A percentile compares a stretch with the other conserved stretches of the same genome.
Conservation (phyloP, 805 yeast genomes). For the Ogataea nitratoaversa region DNA sequence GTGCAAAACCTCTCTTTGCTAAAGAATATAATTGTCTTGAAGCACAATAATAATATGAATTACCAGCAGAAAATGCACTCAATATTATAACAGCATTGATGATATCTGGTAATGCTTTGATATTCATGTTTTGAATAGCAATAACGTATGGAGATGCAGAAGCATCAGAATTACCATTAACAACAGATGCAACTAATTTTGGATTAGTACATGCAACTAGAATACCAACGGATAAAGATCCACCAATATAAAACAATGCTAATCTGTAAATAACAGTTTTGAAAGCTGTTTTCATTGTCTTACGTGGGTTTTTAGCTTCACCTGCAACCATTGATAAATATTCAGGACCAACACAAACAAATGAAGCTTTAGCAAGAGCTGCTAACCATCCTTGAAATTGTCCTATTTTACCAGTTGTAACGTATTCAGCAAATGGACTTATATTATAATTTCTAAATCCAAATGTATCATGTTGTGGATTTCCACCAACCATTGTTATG, state of each 20-base stretch:
- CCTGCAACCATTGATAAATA: slow-evolving; percentile 40
- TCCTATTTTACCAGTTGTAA: slow-evolving; percentile 35
- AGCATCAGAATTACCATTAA: slow-evolving; percentile 60
- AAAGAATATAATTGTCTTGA: slow-evolving; percentile 58
- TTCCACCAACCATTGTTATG: slow-evolving; percentile 54
- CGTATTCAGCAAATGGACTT: slow-evolving; percentile 37
- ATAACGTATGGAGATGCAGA: slow-evolving; percentile 74
- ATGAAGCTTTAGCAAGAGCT: slow-evolving; percentile 35
- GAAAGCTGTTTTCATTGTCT: slow-evolving; percentile 34
- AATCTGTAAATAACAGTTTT: slow-evolving; percentile 38
- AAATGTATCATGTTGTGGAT: slow-evolving; percentile 46
- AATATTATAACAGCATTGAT: slow-evolving; percentile 70
- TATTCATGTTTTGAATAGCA: slow-evolving; percentile 62
- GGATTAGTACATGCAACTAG: slow-evolving; percentile 34
- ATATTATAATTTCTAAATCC: slow-evolving; percentile 39
- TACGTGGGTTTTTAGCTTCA: slow-evolving; percentile 39
- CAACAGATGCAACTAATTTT: slow-evolving; percentile 39
- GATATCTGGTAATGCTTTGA: slow-evolving; percentile 61
- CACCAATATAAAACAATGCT: slow-evolving; percentile 37
- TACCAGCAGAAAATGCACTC: slow-evolving; percentile 75
- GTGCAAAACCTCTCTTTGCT: slow-evolving; percentile 67
- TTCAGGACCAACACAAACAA: slow-evolving; percentile 39
- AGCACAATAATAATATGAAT: slow-evolving; percentile 70
- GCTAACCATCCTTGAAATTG: slow-evolving; percentile 40
- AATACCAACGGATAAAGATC: slow-evolving; percentile 36